Base-by-base conservation (phyloP, 495 filamentous ascomycete species). In the Xylaria scruposa region DNA sequence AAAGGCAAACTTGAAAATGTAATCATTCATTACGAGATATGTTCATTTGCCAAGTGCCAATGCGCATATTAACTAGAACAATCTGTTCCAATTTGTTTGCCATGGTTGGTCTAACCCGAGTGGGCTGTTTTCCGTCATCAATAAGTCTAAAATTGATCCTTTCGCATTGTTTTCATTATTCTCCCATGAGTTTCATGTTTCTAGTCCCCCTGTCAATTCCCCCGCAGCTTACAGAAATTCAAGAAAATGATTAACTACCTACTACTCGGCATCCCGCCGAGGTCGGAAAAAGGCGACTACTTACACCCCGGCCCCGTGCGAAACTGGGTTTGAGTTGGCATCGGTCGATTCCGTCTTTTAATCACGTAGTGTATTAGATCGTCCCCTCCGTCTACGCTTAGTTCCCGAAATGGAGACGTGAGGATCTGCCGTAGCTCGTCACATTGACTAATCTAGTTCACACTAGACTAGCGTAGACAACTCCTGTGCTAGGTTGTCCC, bases 341-440 rank as follows among this genome's bases (percentile, higher is more conserved):
- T 60, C 67, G 67, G 67, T 60, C 56, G 26, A 47, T 21, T 69
- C 67, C 54, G 67, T 47, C 54, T 33, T 24, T 59, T 21, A 33
- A 54, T 66, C 9, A 66, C 24, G 10, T 56, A 60, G 29, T 46
- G 29, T 12, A 38, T 31, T 60, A 42, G n/a, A 62, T 44, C 60
- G 38, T 17, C 38, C 38, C 44, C 38, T 63, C 68, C n/a, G 21
- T 33, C 17, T n/a, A 24, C 21, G 51, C 59, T 36, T 70, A 70
- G 68, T 46, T 70, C 68, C 68, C 68, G 68, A 56, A 63, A 70
- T 70, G 68, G 68, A 49, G 68, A 51, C 42, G 17, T 38, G 24
- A 36, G 42, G 56, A 26, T 26, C 56, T 31, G 59, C 67, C 38
- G 49, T 31, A 68, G 26, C 15, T 46, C 21, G 33, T 46, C 33